Base-by-base conservation (phyloP, 2,329 filamentous ascomycete species). In the Metarhizium humberi region DNA sequence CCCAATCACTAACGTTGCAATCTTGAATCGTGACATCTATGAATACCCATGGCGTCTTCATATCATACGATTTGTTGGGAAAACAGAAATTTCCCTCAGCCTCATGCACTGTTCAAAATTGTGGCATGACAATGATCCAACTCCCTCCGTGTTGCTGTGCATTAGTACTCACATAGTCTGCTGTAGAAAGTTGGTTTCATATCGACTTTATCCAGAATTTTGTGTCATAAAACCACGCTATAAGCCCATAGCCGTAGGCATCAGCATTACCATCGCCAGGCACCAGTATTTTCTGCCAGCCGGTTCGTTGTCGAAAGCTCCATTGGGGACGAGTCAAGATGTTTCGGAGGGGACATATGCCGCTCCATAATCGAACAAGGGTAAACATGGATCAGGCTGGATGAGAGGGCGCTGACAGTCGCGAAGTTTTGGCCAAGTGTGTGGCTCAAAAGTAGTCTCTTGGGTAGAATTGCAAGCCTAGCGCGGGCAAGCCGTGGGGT, bases 241-340 rank as follows among this genome's bases (percentile, higher is more conserved):
- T 49, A 51, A 51, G 48, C 54, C 29, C 18, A 51, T 55, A 52
- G 5, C 32, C 43, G 46, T 51, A 52, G 54, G 54, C 54, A 52
- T 16, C 54, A 47, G 50, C 5, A 43, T 55, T 32, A 14, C 13
- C 8, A 52, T 25, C 34, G n/a, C 50, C 11, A 52, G 54, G 54
- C 54, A 55, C 51, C 54, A 18, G 25, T 40, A n/a, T 52, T 52
- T 51, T 42, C 43, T 18, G n/a, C 43, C 50, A 55, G 48, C 49
- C 29, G 43, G 38, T 43, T n/a, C 38, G 50, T 32, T 18, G 38
- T 42, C 18, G 40, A 45, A 46, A 3, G 16, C n/a, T 20, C n/a
- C 14, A 42, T 25, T 32, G 50, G 32, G 34, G 6, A 11, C 47
- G 13, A 4, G 11, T 1, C 6, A 16, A 6, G 11, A 6, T 6